Evolutionary conservation across 495 filamentous ascomycete species (phyloP), one percentile per base, ranked within the genome.

Genomic region (Neurospora discreta): DNA sequence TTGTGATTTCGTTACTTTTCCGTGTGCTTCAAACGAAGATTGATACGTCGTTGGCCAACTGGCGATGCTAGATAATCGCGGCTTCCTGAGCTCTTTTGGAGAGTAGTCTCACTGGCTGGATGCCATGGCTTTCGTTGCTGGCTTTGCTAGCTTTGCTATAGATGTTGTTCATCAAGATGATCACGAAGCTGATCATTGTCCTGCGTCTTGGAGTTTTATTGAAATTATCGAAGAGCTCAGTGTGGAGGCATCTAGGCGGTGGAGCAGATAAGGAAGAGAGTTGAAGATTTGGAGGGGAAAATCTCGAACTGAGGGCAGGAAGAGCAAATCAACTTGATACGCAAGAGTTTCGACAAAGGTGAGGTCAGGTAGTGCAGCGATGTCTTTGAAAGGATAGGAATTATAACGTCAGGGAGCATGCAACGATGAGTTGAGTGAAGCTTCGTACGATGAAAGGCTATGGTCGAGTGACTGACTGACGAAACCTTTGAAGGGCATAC

Each of bases 191-290:
- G 2, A 84, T 91, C 39, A 83, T 92, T 65, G 80, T 90, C 3
- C 78, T 92, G 69, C 85, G 90, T 69, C 81, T 92, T 90, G 89
- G 88, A 85, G 90, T 36, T 84, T 92, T 41, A 86, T 91, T 75
- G 89, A 91, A 81, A 90, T 91, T 69, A 82, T 89, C 18, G 88
- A 91, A 70, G 89, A 90, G 79, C 80, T 90, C 68, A 84, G 84
- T 38, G 82, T 87, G n/a, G 87, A 85, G 5, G 87, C 85, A 39
- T 78, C 84, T 41, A 88, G 78, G 81, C 85, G 46, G 73, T 73
- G 72, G 74, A 77, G 58, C 75, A 75, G 42, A 72, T 74, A 6
- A 71, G 75, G 68, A 65, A 7, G 10, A 71, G 68, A 70, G 69
- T 77, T 43, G 71, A 68, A 40, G 68, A 68, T 26, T 44, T 75